phyloP scores from a whole-genome alignment of 2,329 filamentous ascomycete genomes.

The Ophiostoma quercus region DNA sequence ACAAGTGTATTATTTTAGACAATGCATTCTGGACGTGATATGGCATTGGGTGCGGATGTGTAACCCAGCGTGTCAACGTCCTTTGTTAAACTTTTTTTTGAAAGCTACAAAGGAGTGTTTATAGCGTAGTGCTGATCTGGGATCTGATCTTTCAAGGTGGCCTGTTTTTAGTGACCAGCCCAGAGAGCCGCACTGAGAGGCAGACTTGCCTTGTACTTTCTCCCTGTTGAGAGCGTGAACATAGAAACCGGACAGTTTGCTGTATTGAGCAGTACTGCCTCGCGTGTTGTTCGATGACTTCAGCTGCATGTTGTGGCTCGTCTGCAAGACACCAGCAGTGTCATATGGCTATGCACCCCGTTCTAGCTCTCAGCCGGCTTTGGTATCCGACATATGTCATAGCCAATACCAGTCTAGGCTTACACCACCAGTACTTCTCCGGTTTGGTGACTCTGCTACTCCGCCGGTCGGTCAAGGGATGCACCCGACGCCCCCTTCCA shows the following conservation, averaged over 20 bases:
- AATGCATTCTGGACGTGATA: not conserved
- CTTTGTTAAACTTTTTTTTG: not conserved
- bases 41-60: not conserved
- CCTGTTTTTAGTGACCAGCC: not conserved
- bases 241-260: not conserved
- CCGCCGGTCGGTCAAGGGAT: constrained; percentile 34
- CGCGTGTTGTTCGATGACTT: not conserved
- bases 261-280: not conserved
- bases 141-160: not conserved
- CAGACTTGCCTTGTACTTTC: not conserved
- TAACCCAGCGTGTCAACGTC: not conserved
- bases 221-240: not conserved
- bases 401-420: not conserved
- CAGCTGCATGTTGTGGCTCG: not conserved
- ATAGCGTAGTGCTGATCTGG: not conserved
- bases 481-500: constrained; percentile 47
- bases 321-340: not conserved
- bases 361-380: not conserved
- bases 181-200: not conserved
- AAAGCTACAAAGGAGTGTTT: not conserved
- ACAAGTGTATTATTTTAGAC: not conserved
- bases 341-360: not conserved
- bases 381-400: not conserved
- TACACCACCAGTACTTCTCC: not conserved
- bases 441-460: constrained; percentile 34